phyloP scores from a whole-genome alignment of 148 eudicot genomes.

The Chenopodium quinoa region DNA sequence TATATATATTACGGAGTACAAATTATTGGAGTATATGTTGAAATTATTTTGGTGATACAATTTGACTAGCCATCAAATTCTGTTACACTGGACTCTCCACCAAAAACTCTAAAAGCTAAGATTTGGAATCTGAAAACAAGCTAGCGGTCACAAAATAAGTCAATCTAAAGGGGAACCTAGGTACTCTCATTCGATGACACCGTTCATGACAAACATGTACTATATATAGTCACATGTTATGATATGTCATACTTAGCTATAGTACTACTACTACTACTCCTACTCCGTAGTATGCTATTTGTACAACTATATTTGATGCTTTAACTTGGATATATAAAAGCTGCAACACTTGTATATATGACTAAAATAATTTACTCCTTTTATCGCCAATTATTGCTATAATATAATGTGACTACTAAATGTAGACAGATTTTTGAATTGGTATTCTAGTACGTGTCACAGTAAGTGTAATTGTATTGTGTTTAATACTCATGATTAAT shows the following conservation, averaged over 20 bases:
- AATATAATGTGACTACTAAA: too few species aligned
- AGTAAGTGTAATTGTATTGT: too few species aligned
- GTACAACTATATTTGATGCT: too few species aligned
- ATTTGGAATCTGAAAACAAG: slow-evolving; percentile 14
- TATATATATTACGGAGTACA: too few species aligned
- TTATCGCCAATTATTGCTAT: too few species aligned
- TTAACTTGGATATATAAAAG: background rate
- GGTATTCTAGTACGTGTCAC: too few species aligned
- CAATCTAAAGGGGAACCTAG: slow-evolving; percentile 1
- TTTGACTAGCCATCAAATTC: background rate
- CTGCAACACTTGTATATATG: background rate
- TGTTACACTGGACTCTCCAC: background rate
- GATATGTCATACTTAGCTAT: background rate
- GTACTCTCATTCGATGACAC: slow-evolving; percentile 9
- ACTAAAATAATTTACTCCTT: background rate
- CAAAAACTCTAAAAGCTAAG: background rate
- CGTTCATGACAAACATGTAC: slow-evolving; percentile 5
- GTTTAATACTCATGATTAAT: background rate
- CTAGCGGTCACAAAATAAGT: slow-evolving; percentile 16
- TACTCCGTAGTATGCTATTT: too few species aligned
- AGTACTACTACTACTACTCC: background rate
- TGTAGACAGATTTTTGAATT: too few species aligned
- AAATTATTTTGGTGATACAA: background rate
- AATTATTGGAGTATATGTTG: background rate
- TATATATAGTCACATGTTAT: slow-evolving; percentile 21